Base-by-base conservation (phyloP, 192 early-diverging fungal species). In the Gamsiella multidivaricata region DNA sequence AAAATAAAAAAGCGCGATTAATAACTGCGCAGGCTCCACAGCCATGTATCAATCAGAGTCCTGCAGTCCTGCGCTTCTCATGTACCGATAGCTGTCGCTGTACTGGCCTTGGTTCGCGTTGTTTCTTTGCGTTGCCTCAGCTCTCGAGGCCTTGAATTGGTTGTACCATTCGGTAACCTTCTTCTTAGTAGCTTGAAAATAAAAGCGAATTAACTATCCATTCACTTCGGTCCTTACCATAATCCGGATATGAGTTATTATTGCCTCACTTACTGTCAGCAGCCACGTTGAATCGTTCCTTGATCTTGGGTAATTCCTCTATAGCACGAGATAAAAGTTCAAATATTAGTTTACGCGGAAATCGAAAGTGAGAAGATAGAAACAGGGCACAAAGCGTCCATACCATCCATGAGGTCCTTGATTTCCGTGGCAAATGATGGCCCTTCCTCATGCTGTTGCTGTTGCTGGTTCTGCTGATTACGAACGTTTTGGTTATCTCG, bases 101-200 rank as follows among this genome's bases (percentile, higher is more conserved):
- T 46, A 32, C 14, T 57, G 47, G 25, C 23, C 53, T 50, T 59
- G 54, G 32, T 65, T 64, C 22, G 28, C 46, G 49, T 20, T 63
- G 25, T 65, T 59, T 61, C 57, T 65, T 43, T 65, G 63, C 2
- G 74, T 54, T 56, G 74, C 59, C 52, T 68, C 74, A 17, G 68
- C 62, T 25, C 65, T 69, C 23, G 50, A 67, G 22, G 73, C 58
- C 63, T 85, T 88, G 31, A 88, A 59, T 28, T 82, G 76, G 52
- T 84, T 85, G n/a, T 86, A 88, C 71, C 82, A 84, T 54, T 86
- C 85, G 28, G 79, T 67, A 5, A 85, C 81, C 69, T 88, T 88
- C 51, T 86, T 86, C 72, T 88, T 88, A 58, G 87, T 84, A 34
- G 83, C 87, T 88, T 62, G 12, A 61, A 14, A 5, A 28, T 26